Percentiles rank a stretch among this genome's conserved stretches.
phyloP scores from a whole-genome alignment of 495 filamentous ascomycete genomes.

The Astrocystis sublimbata region DNA sequence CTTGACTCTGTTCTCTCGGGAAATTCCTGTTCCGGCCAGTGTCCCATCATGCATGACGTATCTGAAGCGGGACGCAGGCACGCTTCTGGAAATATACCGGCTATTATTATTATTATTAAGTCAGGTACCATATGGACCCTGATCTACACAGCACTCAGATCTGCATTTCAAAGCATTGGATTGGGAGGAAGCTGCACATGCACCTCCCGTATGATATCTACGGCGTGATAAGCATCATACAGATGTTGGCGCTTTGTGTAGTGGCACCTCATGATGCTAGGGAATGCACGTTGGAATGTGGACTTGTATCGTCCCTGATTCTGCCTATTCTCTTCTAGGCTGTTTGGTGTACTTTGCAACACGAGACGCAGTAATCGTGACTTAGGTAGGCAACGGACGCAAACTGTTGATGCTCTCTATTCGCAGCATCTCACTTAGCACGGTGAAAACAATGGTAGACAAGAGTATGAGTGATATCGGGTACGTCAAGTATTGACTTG shows the following conservation, averaged over 20 bases:
- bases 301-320: no score
- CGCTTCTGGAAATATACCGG: background rate
- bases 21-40: background rate
- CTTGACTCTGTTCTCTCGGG: background rate
- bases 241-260: background rate
- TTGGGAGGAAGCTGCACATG: background rate
- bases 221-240: no score
- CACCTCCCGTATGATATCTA: background rate
- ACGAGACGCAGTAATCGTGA: no score
- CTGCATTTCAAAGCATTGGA: background rate
- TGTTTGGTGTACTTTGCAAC: no score
- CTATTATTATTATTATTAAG: no score
- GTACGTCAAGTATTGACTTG: background rate
- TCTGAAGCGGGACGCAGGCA: background rate
- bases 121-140: background rate
- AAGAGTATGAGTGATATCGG: no score
- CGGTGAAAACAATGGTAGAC: background rate
- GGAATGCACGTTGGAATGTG: no score
- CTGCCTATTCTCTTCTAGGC: no score
- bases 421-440: background rate
- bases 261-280: no score
- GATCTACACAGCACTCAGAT: background rate
- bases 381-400: no score
- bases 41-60: background rate
- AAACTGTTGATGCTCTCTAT: background rate